These are phyloP conservation scores for Aspergillus sp. DNA, from an alignment of 2,329 filamentous ascomycete genomes.

Conservation along the genomic window DNA sequence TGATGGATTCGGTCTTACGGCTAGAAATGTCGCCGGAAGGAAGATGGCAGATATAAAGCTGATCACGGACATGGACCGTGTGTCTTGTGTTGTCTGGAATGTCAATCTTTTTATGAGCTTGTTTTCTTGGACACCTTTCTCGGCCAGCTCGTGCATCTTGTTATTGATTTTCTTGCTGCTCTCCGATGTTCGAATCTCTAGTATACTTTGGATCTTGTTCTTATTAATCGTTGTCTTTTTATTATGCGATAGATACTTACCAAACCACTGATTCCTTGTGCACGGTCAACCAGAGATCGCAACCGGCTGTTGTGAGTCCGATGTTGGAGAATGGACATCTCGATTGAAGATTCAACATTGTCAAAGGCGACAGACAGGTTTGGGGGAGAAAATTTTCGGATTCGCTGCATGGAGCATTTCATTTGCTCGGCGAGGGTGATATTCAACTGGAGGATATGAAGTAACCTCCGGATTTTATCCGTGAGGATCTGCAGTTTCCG, in stretches of 20 bases:
- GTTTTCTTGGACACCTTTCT: background rate
- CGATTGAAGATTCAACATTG: background rate
- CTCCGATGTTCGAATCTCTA: background rate
- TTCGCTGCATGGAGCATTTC: background rate
- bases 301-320: background rate
- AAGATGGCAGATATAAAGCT: background rate
- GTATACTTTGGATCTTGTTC: background rate
- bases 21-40: background rate
- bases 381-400: background rate
- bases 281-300: background rate
- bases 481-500: background rate
- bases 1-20: background rate
- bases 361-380: background rate
- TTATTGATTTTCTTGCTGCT: background rate
- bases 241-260: background rate
- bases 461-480: background rate
- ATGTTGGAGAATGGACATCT: background rate
- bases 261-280: background rate
- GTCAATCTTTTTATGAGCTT: background rate
- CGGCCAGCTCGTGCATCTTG: background rate
- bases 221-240: background rate
- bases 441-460: background rate
- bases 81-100: background rate
- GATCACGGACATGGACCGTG: background rate
- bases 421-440: background rate